Evolutionary conservation across 2,329 filamentous ascomycete species (phyloP).

Genomic region (Plenodomus biglobosus): DNA sequence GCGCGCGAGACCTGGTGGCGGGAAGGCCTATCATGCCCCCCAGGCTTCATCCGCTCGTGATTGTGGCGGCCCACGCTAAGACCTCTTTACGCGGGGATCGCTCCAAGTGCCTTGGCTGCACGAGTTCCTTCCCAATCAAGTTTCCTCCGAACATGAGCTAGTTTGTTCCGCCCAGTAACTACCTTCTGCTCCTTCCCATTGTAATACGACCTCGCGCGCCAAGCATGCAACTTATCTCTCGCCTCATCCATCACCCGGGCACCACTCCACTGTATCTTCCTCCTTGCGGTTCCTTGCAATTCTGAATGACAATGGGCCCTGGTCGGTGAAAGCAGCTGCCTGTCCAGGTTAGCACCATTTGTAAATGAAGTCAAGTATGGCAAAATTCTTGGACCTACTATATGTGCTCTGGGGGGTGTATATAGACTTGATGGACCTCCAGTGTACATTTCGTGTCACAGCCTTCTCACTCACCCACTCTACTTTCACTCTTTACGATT

Average conservation of each 20-base stretch:
- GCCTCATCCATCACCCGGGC: conserved; percentile 14
- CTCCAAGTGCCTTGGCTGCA: conserved; percentile 16
- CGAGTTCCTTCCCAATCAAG: conserved; percentile 32
- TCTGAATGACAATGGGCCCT: conserved; percentile 14
- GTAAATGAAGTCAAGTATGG: conserved; percentile 4
- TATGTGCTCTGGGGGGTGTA: conserved; percentile 16
- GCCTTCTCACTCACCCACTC: conserved; percentile 9
- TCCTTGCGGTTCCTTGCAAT: conserved; percentile 10
- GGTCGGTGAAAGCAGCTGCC: conserved; percentile 21
- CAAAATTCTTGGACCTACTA: conserved; percentile 3
- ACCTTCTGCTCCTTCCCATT: conserved; percentile 25
- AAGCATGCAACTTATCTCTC: conserved; percentile 17
- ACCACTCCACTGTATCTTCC: conserved; percentile 9
- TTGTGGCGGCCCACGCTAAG: conserved; percentile 22
- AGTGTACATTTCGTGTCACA: conserved; percentile 2
- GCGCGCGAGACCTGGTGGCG: conserved; percentile 1
- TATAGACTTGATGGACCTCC: conserved; percentile 15
- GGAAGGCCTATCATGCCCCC: not conserved
- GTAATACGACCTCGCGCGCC: conserved; percentile 23
- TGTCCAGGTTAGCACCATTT: conserved; percentile 18
- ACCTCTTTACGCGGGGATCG: conserved; percentile 19
- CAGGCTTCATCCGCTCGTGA: conserved; percentile 6
- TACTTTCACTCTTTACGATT: not conserved
- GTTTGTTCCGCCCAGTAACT: conserved; percentile 15
- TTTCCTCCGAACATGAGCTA: conserved; percentile 11